A percentile compares a stretch with the other conserved stretches of the same genome.
Evolutionary conservation across 2,329 filamentous ascomycete species (phyloP).

Genomic region (Aureobasidium mangrovei): DNA sequence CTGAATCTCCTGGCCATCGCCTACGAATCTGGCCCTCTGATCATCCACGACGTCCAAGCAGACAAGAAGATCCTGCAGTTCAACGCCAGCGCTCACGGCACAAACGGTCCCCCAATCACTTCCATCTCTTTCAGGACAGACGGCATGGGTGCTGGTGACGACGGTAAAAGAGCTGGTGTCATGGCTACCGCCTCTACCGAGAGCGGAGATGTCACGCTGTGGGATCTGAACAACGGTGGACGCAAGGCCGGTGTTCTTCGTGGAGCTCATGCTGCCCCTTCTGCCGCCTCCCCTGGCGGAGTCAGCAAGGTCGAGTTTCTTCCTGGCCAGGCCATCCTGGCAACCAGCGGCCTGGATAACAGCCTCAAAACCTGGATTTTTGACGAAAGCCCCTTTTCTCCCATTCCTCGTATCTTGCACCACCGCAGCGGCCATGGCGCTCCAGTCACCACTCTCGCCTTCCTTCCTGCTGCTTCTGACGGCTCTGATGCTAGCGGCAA

Average conservation of each 20-base stretch:
- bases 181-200: slow-evolving; percentile 81
- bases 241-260: slow-evolving; percentile 78
- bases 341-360: slow-evolving; percentile 89
- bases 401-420: slow-evolving; percentile 77
- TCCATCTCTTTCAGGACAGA: slow-evolving; percentile 89
- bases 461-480: slow-evolving; percentile 81
- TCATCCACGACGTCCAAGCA: slow-evolving; percentile 71
- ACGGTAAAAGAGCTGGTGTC: slow-evolving; percentile 76
- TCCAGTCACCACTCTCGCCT: slow-evolving; percentile 71
- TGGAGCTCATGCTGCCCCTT: slow-evolving; percentile 74
- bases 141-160: slow-evolving; percentile 75
- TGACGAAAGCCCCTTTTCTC: slow-evolving; percentile 81
- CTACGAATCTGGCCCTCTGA: slow-evolving; percentile 68
- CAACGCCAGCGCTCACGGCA: slow-evolving; percentile 36
- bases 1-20: slow-evolving; percentile 81
- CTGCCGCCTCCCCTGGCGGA: slow-evolving; percentile 64
- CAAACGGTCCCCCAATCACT: slow-evolving; percentile 56
- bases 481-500: slow-evolving; percentile 83
- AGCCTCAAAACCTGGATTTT: slow-evolving; percentile 95
- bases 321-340: slow-evolving; percentile 75
- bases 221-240: slow-evolving; percentile 87
- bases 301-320: slow-evolving; percentile 86
- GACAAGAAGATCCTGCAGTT: slow-evolving; percentile 59
- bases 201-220: slow-evolving; percentile 85
- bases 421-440: slow-evolving; percentile 81